A percentile compares a stretch with the other conserved stretches of the same genome.
These are phyloP conservation scores for Nothophaeocryptopus gaeumannii DNA, from an alignment of 2,329 filamentous ascomycete genomes.

Conservation along the genomic window DNA sequence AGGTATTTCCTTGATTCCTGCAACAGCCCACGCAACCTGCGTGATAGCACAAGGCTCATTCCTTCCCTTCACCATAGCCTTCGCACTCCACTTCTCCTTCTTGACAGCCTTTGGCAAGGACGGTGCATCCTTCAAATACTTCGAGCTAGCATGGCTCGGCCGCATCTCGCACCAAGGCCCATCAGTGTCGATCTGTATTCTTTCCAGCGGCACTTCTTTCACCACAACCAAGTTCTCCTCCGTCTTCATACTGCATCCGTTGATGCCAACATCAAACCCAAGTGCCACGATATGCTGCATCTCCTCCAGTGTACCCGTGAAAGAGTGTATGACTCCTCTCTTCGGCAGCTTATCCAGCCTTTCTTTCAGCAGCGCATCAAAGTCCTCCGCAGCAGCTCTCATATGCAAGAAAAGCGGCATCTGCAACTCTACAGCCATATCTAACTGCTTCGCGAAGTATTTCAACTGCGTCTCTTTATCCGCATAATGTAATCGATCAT, in stretches of 20 bases:
- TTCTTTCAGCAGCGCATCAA: slow-evolving; percentile 67
- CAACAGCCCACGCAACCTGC: slow-evolving; percentile 83
- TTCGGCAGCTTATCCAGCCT: slow-evolving; percentile 58
- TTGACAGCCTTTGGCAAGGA: slow-evolving; percentile 79
- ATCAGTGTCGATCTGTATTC: slow-evolving; percentile 92
- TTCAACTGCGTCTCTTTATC: slow-evolving; percentile 75
- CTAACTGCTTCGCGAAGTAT: slow-evolving; percentile 79
- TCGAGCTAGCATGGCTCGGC: slow-evolving; percentile 79
- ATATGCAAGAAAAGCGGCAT: slow-evolving; percentile 91
- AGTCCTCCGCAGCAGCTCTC: slow-evolving; percentile 80
- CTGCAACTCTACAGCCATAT: slow-evolving; percentile 71
- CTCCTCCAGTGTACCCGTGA: slow-evolving; percentile 83
- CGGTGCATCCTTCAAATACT: slow-evolving; percentile 63
- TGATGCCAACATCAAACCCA: slow-evolving; percentile 89
- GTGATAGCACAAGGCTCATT: slow-evolving; percentile 90
- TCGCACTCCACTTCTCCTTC: slow-evolving; percentile 90
- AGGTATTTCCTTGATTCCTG: slow-evolving; percentile 74
- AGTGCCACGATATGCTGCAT: slow-evolving; percentile 76
- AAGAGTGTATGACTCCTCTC: slow-evolving; percentile 83
- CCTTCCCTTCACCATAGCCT: slow-evolving; percentile 86
- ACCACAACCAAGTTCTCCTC: slow-evolving; percentile 86
- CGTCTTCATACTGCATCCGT: slow-evolving; percentile 95
- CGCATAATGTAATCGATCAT: slow-evolving; percentile 83
- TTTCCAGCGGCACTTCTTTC: slow-evolving; percentile 70
- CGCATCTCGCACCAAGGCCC: slow-evolving; percentile 96